A percentile compares a stretch with the other conserved stretches of the same genome.
Evolutionary conservation across 2,329 filamentous ascomycete species (phyloP).

Genomic region (Exophiala xenobiotica): DNA sequence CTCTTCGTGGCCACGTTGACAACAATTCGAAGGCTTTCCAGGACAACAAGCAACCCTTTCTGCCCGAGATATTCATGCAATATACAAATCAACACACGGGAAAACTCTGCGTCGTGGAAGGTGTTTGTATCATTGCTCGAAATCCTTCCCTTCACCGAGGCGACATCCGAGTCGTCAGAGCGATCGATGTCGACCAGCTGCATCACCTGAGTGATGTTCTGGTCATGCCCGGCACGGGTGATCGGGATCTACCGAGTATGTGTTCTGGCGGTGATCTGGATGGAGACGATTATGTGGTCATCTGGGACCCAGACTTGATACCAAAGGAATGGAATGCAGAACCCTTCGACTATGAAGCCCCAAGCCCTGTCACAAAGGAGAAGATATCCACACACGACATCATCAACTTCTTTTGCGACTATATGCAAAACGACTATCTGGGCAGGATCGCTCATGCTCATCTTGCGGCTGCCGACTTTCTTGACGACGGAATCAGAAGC

Average conservation of each 20-base stretch:
- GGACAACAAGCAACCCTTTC: constrained; percentile 48
- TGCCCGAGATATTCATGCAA: constrained; percentile 90
- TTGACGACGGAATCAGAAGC: constrained; percentile 63
- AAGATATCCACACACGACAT: constrained; percentile 72
- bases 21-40: constrained; percentile 33
- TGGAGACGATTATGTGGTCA: constrained; percentile 91
- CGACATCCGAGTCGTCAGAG: constrained; percentile 82
- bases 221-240: constrained; percentile 79
- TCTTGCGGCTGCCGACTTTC: constrained; percentile 70
- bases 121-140: constrained; percentile 78
- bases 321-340: constrained; percentile 67
- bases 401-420: constrained; percentile 80
- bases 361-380: constrained; percentile 57
- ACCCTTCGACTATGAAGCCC: constrained; percentile 73
- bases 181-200: constrained; percentile 72
- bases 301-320: constrained; percentile 79
- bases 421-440: constrained; percentile 87
- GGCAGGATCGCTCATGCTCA: constrained; percentile 79
- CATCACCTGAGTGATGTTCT: constrained; percentile 80
- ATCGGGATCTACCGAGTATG: constrained; percentile 86
- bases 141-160: constrained; percentile 94
- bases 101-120: constrained; percentile 66
- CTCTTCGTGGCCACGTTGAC: constrained; percentile 69
- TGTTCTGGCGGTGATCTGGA: constrained; percentile 94
- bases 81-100: constrained; percentile 60